These are phyloP conservation scores for Jaltomata sinuosa DNA, from an alignment of 257 asterid genomes.

Conservation along the genomic window DNA sequence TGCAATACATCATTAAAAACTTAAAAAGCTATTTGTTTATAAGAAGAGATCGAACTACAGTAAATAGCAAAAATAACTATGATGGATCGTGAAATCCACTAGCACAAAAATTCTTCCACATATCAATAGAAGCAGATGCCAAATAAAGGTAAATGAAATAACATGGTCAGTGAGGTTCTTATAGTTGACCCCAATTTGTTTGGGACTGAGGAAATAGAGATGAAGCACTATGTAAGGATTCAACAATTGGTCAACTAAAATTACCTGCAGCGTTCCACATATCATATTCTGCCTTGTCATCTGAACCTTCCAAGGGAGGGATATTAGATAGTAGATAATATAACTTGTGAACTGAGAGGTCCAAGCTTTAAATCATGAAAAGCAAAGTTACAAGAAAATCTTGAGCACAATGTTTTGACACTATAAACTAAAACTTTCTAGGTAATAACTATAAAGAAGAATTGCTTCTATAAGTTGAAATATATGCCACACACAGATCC, in stretches of 20 bases:
- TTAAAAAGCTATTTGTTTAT: not conserved
- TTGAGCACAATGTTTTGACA: not conserved
- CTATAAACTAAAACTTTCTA: not conserved
- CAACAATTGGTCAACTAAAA: not conserved
- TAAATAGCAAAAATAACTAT: not conserved
- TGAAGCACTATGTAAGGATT: not conserved
- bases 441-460: not conserved
- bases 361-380: conserved; percentile 36
- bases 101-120: not conserved
- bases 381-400: not conserved
- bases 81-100: not conserved
- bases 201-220: not conserved
- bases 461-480: not conserved
- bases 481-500: not conserved
- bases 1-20: not conserved
- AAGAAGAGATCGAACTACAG: not conserved
- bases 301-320: conserved; percentile 40
- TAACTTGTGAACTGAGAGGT: conserved; percentile 57
- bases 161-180: not conserved
- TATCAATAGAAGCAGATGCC: not conserved
- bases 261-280: conserved; percentile 75
- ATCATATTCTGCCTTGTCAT: conserved; percentile 28
- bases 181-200: not conserved
- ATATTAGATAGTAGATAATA: conserved; percentile 45
- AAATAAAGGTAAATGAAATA: not conserved